phyloP scores from a whole-genome alignment of 2,329 filamentous ascomycete species.

The Microascus cirrosus region DNA sequence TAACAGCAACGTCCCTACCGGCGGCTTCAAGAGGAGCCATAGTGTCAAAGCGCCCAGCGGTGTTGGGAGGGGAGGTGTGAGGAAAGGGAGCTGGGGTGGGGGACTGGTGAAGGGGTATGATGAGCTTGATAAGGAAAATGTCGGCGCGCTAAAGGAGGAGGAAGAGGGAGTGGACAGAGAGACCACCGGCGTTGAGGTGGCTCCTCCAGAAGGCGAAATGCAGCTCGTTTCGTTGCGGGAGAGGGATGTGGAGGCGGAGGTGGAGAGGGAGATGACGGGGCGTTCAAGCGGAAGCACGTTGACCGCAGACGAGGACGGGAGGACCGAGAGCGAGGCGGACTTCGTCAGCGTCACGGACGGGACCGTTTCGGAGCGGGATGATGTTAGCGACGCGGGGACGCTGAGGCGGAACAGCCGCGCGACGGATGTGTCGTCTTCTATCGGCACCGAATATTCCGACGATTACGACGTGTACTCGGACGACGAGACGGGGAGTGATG shows the following conservation, averaged over 20 bases:
- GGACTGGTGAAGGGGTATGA: conserved; percentile 32
- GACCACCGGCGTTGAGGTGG: neutral
- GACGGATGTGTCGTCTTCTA: conserved; percentile 30
- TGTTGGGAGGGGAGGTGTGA: conserved; percentile 24
- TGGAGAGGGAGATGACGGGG: neutral
- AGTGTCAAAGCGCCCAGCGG: conserved; percentile 55
- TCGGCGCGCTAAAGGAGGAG: conserved; percentile 52
- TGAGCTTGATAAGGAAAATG: conserved; percentile 52
- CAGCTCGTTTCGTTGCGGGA: conserved; percentile 1
- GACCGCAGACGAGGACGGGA: conserved; percentile 7
- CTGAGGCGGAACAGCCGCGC: conserved; percentile 35
- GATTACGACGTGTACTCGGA: conserved; percentile 19
- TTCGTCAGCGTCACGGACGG: conserved; percentile 30
- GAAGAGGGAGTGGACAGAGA: conserved; percentile 4
- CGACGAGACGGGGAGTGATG: conserved; percentile 27
- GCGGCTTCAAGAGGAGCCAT: conserved; percentile 64
- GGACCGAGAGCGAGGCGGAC: conserved; percentile 1
- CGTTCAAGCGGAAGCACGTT: conserved; percentile 6
- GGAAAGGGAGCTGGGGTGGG: conserved; percentile 62
- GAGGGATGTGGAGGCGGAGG: neutral
- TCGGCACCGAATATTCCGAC: conserved; percentile 24
- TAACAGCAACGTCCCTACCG: conserved; percentile 56
- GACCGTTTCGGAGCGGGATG: conserved; percentile 19
- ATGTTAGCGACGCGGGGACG: conserved; percentile 38
- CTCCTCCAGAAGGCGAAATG: neutral